Evolutionary conservation across 2,329 filamentous ascomycete genomes (phyloP), one percentile per base, ranked within the genome.

Genomic region (Dichotomopilus funicola): DNA sequence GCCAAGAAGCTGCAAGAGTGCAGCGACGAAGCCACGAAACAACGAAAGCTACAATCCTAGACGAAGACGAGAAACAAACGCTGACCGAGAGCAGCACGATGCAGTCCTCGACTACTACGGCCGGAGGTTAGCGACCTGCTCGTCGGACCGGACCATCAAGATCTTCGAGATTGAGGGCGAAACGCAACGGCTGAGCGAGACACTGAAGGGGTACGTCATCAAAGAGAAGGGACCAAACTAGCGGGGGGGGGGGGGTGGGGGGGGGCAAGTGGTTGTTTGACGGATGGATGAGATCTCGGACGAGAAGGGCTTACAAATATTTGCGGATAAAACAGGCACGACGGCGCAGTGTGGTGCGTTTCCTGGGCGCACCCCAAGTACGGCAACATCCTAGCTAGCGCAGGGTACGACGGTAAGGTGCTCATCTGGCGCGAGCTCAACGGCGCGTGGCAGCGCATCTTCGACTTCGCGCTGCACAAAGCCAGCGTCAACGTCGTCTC

Each of bases 351-450:
- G 57, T 99, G 94, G 94, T 95, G 89, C 71, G 89, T 97, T 57
- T 88, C 91, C 65, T 99, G 94, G 94, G 91, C 92, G 49, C 94
- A 99, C 70, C 94, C 94, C 61, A 97, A 99, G 72, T 97, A 95
- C 73, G 94, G 94, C 76, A 96, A 92, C 71, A 96, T 99, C 69
- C 86, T 99, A 59, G 94, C 94, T 54, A 95, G 90, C 60, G 89
- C 91, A 51, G 90, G 89, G 63, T 99, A 96, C 76, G 94, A 99
- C 73, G 94, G 92, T 73, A 96, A 96, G 74, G 92, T 99, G 63
- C 85, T 97, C 72, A 95, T 99, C 79, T 99, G 92, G 91, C 90
- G 91, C 71, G 94, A 99, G 74, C 87, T 91, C 71, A 77, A 74
- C 65, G 81, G 78, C 63, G 77, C 82, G 65, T 91, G 87, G 87